Evolutionary conservation across 306 rosid genomes (phyloP), one percentile per base, ranked within the genome.

Genomic region (Malus fusca): DNA sequence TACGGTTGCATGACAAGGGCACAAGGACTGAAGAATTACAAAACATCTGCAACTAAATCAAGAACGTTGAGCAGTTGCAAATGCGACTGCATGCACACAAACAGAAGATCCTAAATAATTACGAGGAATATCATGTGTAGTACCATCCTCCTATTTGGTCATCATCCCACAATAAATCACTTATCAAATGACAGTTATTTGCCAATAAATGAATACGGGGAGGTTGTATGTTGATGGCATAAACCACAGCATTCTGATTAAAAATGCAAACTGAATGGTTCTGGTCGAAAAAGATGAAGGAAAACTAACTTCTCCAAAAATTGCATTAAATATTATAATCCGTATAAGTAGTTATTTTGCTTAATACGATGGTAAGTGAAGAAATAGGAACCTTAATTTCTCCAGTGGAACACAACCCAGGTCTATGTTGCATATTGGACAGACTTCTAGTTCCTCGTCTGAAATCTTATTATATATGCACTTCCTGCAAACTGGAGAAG

Each of bases 401-500:
- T 85, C 88, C 35, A 87, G 46, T 1, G 98, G 98, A 52, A 69
- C 76, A 22, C 81, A 60, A 4, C 97, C 97, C 28, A 92, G 85
- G 84, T 94, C 80, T 23, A 78, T 74, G 30, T 88, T 69, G 79
- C 98, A 94, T 61, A 86, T 77, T 21, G 98, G 98, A 71, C 98
- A 94, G 46, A 67, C 44, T 75, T 84, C 93, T 43, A 88, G 37
- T 62, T 85, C 96, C 61, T 90, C 92, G 0, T 92, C 90, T 1
- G 83, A 69, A 37, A 94, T 79, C 87, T 87, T 88, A 25, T 75
- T 82, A 72, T 82, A 76, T 56, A 94, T 90, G 80, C 98, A 94
- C 80, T 86, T 89, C 90, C 92, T 92, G 96, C 97, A 94, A 84
- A 94, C 98, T 94, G 86, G 65, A 81, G 72, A 80, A 77, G 44